Evolutionary conservation across 2,329 filamentous ascomycete species (phyloP).

Genomic region (Chaetomium sp.): DNA sequence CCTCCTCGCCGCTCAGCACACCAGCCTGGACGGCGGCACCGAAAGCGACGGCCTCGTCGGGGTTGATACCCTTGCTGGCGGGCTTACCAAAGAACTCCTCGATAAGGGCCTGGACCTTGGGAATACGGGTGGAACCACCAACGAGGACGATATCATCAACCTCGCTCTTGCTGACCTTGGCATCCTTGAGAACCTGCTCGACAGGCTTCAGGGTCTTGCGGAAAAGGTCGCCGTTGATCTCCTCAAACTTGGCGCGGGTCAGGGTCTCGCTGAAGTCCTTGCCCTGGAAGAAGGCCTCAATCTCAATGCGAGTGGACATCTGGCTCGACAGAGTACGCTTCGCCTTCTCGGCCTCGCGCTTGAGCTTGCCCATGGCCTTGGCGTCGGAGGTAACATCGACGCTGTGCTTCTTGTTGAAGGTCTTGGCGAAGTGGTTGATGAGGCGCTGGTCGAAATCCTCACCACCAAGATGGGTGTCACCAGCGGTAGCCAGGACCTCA

Average conservation of each 20-base stretch:
- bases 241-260: conserved; percentile 98
- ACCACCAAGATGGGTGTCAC: conserved; percentile 97
- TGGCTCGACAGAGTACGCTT: conserved; percentile 99
- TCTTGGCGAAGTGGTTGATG: conserved; percentile 90
- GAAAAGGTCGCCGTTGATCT: conserved; percentile 99
- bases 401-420: conserved; percentile 92
- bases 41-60: conserved; percentile 97
- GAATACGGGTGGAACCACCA: conserved; percentile 97
- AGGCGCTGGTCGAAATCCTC: conserved; percentile 98
- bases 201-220: conserved; percentile 95
- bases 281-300: conserved; percentile 97
- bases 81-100: conserved; percentile 99
- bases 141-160: conserved; percentile 99
- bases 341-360: conserved; percentile 78
- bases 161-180: conserved; percentile 96
- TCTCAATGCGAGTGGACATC: conserved; percentile 79
- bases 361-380: conserved; percentile 98
- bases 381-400: conserved; percentile 91
- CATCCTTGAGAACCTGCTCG: conserved; percentile 92
- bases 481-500: conserved; percentile 97
- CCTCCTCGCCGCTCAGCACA: conserved; percentile 86
- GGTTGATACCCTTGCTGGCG: conserved; percentile 99
- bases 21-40: conserved; percentile 97
- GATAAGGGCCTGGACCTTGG: conserved; percentile 98
- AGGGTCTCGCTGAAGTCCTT: conserved; percentile 99